Evolutionary conservation across 139 green algal species (phyloP), one percentile per base, ranked within the genome.

Genomic region (Coccomyxa sp.): DNA sequence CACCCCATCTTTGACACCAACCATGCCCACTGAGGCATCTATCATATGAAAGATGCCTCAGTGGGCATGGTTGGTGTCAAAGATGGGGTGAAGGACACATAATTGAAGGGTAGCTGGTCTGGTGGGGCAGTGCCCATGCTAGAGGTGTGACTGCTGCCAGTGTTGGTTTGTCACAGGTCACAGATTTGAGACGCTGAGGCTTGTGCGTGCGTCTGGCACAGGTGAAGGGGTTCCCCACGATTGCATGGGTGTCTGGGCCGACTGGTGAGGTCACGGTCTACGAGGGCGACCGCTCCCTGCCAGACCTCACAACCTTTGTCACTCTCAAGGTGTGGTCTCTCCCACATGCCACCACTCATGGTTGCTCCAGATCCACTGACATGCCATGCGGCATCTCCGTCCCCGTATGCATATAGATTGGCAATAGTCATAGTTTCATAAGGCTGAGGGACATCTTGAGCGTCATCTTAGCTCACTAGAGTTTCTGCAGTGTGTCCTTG

Each of bases 221-320:
- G 80, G 89, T 89, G 17, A 67, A 38, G 23, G 86, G 86, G 71
- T 92, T 88, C 81, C 89, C 89, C 18, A 91, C 87, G 17, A 75
- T 92, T 31, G 76, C 82, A 23, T 85, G 91, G 30, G 76, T 87
- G 7, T 76, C 59, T 13, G 85, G 85, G 57, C 83, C 84, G 74
- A 68, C 74, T 80, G 82, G 79, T 18, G 32, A 28, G 16, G 68
- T 85, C 31, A 27, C 77, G 25, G 14, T 66, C 21, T 87, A 86
- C 87, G 80, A 30, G 25, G 83, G 80, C 67, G 80, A 86, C 82
- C 82, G 87, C 31, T 67, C 82, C 21, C 30, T 87, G 85, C 83
- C 86, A 51, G 85, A 84, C 78, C 38, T 90, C 31, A 79, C 82
- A 10, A 77, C 76, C 17, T 90, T 88, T 81, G 80, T 87, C 13